Percentiles rank a stretch among this genome's conserved stretches.
Evolutionary conservation across 768 basidiomycete genomes (phyloP).

Genomic region (Wakefieldia striispora): DNA sequence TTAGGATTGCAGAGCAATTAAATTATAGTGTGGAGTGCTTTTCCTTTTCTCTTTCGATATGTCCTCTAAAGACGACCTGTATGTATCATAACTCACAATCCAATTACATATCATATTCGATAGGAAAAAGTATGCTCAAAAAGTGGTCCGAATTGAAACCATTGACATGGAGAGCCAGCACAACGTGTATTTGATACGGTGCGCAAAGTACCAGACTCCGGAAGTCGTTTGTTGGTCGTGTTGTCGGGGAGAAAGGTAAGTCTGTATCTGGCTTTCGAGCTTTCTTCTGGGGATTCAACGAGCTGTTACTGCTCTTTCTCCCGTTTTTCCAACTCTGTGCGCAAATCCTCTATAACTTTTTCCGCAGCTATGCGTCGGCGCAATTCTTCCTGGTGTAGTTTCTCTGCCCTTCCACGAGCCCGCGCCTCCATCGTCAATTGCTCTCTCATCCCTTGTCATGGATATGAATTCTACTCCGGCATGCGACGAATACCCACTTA

Average conservation of each 20-base stretch:
- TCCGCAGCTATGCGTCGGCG: conserved; percentile 32
- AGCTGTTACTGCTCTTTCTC: not conserved
- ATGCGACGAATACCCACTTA: conserved; percentile 15
- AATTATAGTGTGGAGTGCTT: conserved; percentile 18
- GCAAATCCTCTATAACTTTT: conserved; percentile 18
- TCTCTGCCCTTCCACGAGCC: conserved; percentile 36
- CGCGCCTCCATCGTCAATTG: conserved; percentile 30
- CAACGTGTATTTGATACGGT: not conserved
- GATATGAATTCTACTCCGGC: conserved; percentile 1
- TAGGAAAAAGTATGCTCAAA: not conserved
- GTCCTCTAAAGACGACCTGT: conserved; percentile 10
- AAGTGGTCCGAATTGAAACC: not conserved
- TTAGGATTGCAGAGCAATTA: conserved; percentile 7
- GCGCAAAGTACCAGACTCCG: too few relatives aligned
- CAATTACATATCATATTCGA: not conserved
- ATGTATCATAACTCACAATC: conserved; percentile 27
- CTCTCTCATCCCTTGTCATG: conserved; percentile 31
- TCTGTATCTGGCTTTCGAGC: not conserved
- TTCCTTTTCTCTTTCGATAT: conserved; percentile 16
- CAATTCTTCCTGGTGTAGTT: conserved; percentile 30
- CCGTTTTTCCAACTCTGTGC: conserved; percentile 4
- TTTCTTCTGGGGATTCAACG: not conserved
- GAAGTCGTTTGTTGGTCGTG: not conserved
- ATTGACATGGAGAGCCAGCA: too few relatives aligned
- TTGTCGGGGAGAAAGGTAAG: not conserved